Base-by-base conservation (phyloP, 257 asterid species). In the Jacaranda mimosifolia region DNA sequence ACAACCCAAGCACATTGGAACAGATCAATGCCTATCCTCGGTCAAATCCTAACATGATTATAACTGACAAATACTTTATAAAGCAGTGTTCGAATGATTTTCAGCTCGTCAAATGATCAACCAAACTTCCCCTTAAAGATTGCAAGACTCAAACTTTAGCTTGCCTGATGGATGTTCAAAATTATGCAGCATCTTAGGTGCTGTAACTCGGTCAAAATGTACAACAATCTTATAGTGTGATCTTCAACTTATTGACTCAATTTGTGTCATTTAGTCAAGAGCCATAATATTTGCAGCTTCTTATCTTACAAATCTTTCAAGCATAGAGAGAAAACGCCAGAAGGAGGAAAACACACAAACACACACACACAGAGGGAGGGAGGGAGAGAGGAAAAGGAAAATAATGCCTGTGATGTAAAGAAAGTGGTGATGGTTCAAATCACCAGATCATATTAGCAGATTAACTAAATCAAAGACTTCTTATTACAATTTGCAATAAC, bases 221-320 rank as follows among this genome's bases (percentile, higher is more conserved):
- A 6, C 15, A 9, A 38, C 70, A 39, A n/a, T 64, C 70, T 64
- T 42, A 19, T 10, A 5, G 13, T 17, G 39, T 1, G 56, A 72
- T 38, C 53, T 53, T 72, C 56, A 9, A 42, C 70, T 14, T 64
- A 64, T 39, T 56, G 63, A 19, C 11, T 18, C 63, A 56, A 56
- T n/a, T 56, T 21, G 19, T n/a, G 36, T 18, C 38, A 56, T 19
- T 56, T 5, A 1, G 10, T 56, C 36, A 15, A 56, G 38, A 36
- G 12, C 63, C 0, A 3, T 56, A 56, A 40, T 12, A 17, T n/a
- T 38, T n/a, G 48, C 3, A 40, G n/a, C 17, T 14, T 40, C 58
- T 19, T 21, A 57, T 38, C 8, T 14, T 40, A 17, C 39, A 72
- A 21, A 3, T 55, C n/a, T 72, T 57, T 3, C 53, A 71, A 71